These are phyloP conservation scores for Kernera saxatilis DNA, from an alignment of 345 rosid species.

Conservation along the genomic window DNA sequence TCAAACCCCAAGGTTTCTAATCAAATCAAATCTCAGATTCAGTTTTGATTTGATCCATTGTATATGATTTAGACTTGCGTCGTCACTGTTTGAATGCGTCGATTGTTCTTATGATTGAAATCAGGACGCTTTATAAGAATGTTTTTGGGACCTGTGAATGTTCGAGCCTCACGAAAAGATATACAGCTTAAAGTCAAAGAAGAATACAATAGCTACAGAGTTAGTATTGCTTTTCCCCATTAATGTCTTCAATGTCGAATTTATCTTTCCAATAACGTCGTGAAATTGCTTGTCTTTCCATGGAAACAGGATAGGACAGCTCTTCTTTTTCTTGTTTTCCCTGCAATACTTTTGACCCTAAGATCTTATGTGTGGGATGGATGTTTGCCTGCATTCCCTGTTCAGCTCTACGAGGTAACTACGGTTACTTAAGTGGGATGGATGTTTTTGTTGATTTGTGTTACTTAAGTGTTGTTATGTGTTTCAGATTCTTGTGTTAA, in stretches of 20 bases:
- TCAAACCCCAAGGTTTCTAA: conserved; percentile 54
- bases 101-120: background rate
- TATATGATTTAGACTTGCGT: background rate
- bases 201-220: conserved; percentile 96
- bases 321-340: conserved; percentile 87
- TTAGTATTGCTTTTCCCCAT: conserved; percentile 7
- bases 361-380: conserved; percentile 87
- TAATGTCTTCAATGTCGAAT: background rate
- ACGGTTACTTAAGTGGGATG: no score
- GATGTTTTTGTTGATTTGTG: background rate
- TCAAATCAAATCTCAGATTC: conserved; percentile 5
- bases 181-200: conserved; percentile 95
- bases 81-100: background rate
- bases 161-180: conserved; percentile 79
- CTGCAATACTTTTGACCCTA: conserved; percentile 55
- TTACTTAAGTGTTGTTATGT: background rate
- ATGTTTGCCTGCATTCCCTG: conserved; percentile 93
- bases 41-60: background rate
- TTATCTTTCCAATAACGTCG: background rate
- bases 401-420: conserved; percentile 96
- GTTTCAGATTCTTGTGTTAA: background rate
- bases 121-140: conserved; percentile 68
- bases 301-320: conserved; percentile 85
- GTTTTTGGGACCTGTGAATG: conserved; percentile 96
- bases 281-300: background rate